phyloP scores from a whole-genome alignment of 108 stramenopile genomes.

The Conticribra weissflogii region DNA sequence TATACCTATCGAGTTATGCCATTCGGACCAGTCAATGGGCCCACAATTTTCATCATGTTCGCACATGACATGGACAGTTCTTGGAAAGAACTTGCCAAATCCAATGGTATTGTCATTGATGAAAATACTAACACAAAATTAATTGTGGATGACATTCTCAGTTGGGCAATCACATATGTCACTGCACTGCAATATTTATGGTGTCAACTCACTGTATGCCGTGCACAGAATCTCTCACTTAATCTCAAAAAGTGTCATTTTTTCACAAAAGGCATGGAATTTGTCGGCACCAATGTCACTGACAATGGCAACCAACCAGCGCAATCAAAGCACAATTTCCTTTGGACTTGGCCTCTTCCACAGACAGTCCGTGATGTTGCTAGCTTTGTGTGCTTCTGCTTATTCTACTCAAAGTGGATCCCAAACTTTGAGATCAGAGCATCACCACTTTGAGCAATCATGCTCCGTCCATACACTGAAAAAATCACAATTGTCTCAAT shows the following conservation, averaged over 20 bases:
- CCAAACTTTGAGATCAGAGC: conserved; percentile 8
- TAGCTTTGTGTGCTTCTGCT: conserved; percentile 11
- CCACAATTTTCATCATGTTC: neutral
- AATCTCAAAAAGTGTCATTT: neutral
- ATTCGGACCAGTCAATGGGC: conserved; percentile 3
- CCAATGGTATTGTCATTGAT: neutral
- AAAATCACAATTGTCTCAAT: too few species aligned
- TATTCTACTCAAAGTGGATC: conserved; percentile 8
- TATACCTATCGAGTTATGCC: neutral
- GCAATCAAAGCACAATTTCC: neutral
- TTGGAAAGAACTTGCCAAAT: neutral
- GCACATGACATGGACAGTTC: neutral
- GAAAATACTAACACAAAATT: neutral
- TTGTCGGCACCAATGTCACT: neutral
- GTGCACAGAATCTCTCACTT: neutral
- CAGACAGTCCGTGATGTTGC: conserved; percentile 13
- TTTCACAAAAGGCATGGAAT: neutral
- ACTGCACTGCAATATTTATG: neutral
- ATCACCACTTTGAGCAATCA: neutral
- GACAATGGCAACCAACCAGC: neutral
- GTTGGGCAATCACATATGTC: neutral
- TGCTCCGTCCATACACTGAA: neutral
- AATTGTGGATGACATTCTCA: neutral
- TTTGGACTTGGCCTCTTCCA: conserved; percentile 6
- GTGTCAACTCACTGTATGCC: neutral